These are phyloP conservation scores for Grigorovia jiainica DNA, from an alignment of 805 yeast species.

Conservation along the genomic window DNA sequence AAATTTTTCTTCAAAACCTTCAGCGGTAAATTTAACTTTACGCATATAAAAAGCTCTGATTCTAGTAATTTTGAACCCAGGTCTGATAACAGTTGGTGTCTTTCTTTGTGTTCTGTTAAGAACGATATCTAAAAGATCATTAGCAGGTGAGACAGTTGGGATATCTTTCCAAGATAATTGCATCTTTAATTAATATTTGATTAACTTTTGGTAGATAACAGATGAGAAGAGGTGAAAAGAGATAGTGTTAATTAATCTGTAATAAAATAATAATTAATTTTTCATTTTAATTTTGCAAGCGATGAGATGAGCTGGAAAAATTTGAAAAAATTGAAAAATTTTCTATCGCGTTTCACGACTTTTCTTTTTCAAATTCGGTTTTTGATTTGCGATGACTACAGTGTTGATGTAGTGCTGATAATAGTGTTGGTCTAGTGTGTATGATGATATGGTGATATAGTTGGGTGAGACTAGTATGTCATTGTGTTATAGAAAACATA, in stretches of 20 bases:
- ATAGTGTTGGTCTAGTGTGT: neutral
- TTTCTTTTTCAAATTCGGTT: neutral
- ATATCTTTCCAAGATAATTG: slow-evolving; percentile 98
- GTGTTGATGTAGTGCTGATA: neutral
- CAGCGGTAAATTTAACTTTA: slow-evolving; percentile 92
- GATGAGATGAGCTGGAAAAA: slow-evolving; percentile 13
- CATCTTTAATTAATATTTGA: slow-evolving; percentile 38
- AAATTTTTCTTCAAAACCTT: slow-evolving; percentile 90
- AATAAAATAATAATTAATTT: too few species aligned
- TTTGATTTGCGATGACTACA: neutral
- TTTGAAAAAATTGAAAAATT: slow-evolving; percentile 7
- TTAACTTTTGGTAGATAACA: neutral
- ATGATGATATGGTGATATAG: too few species aligned
- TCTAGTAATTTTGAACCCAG: slow-evolving; percentile 93
- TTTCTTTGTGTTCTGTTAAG: slow-evolving; percentile 96
- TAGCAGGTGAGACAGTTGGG: slow-evolving; percentile 86
- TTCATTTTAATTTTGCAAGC: neutral
- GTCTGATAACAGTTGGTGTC: slow-evolving; percentile 97
- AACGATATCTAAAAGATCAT: slow-evolving; percentile 91
- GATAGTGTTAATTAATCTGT: too few species aligned
- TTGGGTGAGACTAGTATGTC: neutral
- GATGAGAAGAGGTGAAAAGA: too few species aligned
- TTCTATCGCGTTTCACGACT: slow-evolving; percentile 4
- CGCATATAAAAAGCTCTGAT: slow-evolving; percentile 97
- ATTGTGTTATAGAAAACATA: too few species aligned